Base-by-base conservation (phyloP, 164 flowering plant genomes). In the Aristolochia californica region DNA sequence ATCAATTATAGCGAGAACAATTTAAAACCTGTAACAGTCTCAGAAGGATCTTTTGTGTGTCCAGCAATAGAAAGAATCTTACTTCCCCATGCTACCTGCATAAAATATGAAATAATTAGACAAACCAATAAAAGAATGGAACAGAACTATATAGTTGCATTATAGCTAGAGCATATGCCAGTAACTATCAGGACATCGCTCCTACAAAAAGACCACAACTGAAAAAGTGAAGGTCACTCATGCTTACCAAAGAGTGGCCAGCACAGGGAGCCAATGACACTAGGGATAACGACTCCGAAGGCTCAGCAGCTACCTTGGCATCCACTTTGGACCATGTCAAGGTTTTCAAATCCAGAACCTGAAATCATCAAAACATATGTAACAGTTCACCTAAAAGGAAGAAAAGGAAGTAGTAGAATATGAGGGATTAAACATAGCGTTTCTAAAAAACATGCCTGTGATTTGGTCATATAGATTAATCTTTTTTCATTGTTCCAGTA, bases 271-370 rank as follows among this genome's bases (percentile, higher is more conserved):
- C 44, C 59, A 77, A 25, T 18, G 64, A 54, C 20, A 66, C 75
- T 3, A 77, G 69, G 59, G 80, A 62, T 30, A 78, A 66, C 55
- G 80, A 68, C 44, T 86, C 97, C 24, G 17, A 54, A 23, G 83
- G 66, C 38, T 77, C 84, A 25, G 67, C 48, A 45, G 55, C 78
- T 28, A 64, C 63, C 69, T 81, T 85, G 48, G 68, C 74, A 60
- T 88, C 96, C 62, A 86, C 76, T 69, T 70, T 94, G 58, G 95
- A 83, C 99, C 99, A 94, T 22, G 85, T 76, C 91, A 95, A 86
- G 66, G 73, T 88, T 80, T 79, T 86, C 78, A 90, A 72, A 80
- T 90, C 91, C 52, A 94, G 67, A 65, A 76, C 89, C 99, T 94
- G 78, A 67, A 80, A 53, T 34, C 66, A 20, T 49, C 58, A 54